phyloP scores from a whole-genome alignment of 371 early-diverging fungal genomes.

The Mucor irregularis region DNA sequence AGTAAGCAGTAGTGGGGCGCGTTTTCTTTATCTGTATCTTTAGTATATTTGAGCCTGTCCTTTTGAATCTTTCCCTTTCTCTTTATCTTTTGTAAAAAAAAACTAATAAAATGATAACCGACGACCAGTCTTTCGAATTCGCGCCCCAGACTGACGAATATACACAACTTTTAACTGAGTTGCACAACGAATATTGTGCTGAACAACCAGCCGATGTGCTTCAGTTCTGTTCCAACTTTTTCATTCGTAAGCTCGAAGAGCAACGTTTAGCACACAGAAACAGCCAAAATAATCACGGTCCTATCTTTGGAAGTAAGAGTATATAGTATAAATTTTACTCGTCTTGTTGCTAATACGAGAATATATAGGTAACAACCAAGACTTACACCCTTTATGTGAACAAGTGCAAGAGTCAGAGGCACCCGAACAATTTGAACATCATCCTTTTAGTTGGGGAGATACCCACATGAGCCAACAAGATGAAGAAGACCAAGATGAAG shows the following conservation, averaged over 20 bases:
- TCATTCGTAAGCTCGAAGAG: constrained; percentile 75
- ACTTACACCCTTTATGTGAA: constrained; percentile 28
- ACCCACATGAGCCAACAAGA: constrained; percentile 41
- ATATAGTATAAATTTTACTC: not conserved
- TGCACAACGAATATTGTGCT: constrained; percentile 39
- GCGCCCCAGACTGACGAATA: constrained; percentile 38
- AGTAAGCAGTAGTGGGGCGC: too few species aligned
- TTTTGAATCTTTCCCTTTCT: constrained; percentile 3
- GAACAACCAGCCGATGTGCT: constrained; percentile 73
- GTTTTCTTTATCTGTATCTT: too few species aligned
- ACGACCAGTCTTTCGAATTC: constrained; percentile 25
- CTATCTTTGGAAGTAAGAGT: constrained; percentile 14
- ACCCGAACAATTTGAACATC: constrained; percentile 7
- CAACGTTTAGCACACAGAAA: constrained; percentile 55
- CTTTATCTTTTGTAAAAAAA: not conserved
- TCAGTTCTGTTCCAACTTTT: constrained; percentile 91
- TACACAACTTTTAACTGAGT: constrained; percentile 42
- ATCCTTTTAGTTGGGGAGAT: constrained; percentile 11
- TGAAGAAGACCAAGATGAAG: constrained; percentile 54
- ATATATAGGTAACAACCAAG: constrained; percentile 6
- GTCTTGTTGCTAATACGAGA: not conserved
- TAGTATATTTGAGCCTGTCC: too few species aligned
- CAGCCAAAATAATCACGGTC: constrained; percentile 6
- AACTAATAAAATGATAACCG: constrained; percentile 15
- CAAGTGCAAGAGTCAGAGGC: not conserved